Evolutionary conservation across 495 filamentous ascomycete species (phyloP).

Genomic region (Tuber brumale): DNA sequence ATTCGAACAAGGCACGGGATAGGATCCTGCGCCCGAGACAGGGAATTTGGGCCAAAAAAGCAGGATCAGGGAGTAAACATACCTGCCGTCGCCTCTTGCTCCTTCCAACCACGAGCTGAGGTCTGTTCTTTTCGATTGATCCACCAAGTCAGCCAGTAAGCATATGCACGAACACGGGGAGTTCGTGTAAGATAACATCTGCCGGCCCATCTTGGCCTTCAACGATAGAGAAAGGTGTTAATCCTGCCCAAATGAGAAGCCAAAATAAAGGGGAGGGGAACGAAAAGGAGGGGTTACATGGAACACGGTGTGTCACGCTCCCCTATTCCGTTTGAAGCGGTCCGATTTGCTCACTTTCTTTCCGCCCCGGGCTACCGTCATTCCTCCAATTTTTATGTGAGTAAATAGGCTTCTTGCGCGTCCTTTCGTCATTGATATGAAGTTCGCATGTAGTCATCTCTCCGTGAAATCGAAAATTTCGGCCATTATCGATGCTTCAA

Average conservation of each 20-base stretch:
- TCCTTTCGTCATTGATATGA: constrained; percentile 2
- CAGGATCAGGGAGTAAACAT: not conserved
- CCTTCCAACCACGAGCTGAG: not conserved
- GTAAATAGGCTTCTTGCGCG: not conserved
- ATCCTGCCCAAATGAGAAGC: not conserved
- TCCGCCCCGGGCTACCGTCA: not conserved
- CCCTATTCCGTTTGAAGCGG: not conserved
- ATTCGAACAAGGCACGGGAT: not conserved
- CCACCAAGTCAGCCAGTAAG: not conserved
- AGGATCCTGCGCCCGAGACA: not conserved
- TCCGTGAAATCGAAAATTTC: constrained; percentile 3
- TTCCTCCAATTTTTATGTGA: not conserved
- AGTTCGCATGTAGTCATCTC: not conserved
- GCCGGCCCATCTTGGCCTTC: not conserved
- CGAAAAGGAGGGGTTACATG: constrained; percentile 5
- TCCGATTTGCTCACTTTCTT: not conserved
- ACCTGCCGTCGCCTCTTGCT: not conserved
- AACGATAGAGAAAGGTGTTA: not conserved
- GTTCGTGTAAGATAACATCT: constrained; percentile 1
- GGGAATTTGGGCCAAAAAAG: not conserved
- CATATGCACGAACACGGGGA: not conserved
- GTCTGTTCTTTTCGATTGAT: not conserved
- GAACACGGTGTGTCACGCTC: not conserved
- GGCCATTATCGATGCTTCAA: not conserved
- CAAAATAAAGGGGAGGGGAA: not conserved